Base-by-base conservation (phyloP, 2,329 filamentous ascomycete genomes). In the Talaromyces sp. region DNA sequence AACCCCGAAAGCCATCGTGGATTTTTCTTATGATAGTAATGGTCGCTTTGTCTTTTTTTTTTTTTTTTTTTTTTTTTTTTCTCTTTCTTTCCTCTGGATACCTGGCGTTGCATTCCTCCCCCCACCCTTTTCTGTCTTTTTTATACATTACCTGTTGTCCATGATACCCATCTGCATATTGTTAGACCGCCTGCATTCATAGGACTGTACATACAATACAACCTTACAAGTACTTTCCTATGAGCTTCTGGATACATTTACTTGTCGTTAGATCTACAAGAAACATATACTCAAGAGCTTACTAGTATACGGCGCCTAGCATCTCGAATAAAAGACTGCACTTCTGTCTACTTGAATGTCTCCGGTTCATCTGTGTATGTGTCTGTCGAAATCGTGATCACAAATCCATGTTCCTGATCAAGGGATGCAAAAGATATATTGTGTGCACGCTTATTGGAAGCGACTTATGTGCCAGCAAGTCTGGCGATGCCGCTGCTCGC, bases 121-220 rank as follows among this genome's bases (percentile, higher is more conserved):
- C n/a, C n/a, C n/a, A n/a, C n/a, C n/a, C n/a, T n/a, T n/a, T n/a
- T n/a, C n/a, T 51, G 39, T 41, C 27, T 19, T 20, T 40, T 35
- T 37, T 32, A 22, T 41, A 24, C 35, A 27, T 33, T 9, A 10
- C 24, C 19, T 32, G 27, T 56, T 51, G 14, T 55, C 37, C 42
- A 62, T 60, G 62, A 66, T 66, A 67, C 62, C 65, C 61, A 48
- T 40, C 22, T 58, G 55, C 49, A 54, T 53, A 51, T 55, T 54
- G 9, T 57, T 61, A 59, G 47, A 55, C 51, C 35, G 33, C 44
- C 44, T 50, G 41, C 45, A 19, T 20, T 56, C 36, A 37, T 39
- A 36, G 37, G 42, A 42, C 32, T n/a, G 27, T 19, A 45, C 17
- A n/a, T n/a, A 35, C 48, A 45, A 40, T 29, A 33, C 17, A 30